Percentiles rank a stretch among this genome's conserved stretches.
These are phyloP conservation scores for Durusdinium trenchii DNA, from an alignment of 73 alveolate species.

Conservation along the genomic window DNA sequence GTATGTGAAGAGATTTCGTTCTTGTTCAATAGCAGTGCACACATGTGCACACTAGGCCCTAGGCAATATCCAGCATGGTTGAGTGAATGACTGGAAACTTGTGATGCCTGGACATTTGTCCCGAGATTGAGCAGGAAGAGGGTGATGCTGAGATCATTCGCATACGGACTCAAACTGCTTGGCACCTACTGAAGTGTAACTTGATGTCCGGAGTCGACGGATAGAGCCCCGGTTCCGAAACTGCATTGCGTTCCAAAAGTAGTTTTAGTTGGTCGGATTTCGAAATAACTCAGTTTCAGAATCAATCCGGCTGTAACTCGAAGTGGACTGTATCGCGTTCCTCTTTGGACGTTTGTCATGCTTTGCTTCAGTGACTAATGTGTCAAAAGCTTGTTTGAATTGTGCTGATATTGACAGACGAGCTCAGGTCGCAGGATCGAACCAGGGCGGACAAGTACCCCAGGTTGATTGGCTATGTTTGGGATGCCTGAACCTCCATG, in stretches of 20 bases:
- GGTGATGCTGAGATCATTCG: constrained; percentile 61
- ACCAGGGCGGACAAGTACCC: constrained; percentile 64
- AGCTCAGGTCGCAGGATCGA: constrained; percentile 64
- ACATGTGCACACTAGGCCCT: no score
- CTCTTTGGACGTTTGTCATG: no score
- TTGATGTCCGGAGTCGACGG: background rate
- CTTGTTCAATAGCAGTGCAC: no score
- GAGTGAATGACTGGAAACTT: background rate
- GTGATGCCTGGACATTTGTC: background rate
- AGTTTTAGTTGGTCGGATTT: background rate
- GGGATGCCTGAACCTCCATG: background rate
- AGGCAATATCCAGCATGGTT: background rate
- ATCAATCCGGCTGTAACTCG: no score
- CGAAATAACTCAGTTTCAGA: background rate
- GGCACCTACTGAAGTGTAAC: background rate
- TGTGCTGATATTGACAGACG: background rate
- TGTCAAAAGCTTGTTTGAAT: no score
- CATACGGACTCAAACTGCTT: constrained; percentile 57
- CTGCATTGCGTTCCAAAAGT: background rate
- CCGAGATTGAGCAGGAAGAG: constrained; percentile 52
- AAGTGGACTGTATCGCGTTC: no score
- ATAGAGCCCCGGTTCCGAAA: background rate
- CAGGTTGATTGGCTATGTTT: background rate
- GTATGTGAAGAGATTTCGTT: no score
- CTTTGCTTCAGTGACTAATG: no score